phyloP scores from a whole-genome alignment of 192 early-diverging fungal genomes.

The Linnemannia elongata region DNA sequence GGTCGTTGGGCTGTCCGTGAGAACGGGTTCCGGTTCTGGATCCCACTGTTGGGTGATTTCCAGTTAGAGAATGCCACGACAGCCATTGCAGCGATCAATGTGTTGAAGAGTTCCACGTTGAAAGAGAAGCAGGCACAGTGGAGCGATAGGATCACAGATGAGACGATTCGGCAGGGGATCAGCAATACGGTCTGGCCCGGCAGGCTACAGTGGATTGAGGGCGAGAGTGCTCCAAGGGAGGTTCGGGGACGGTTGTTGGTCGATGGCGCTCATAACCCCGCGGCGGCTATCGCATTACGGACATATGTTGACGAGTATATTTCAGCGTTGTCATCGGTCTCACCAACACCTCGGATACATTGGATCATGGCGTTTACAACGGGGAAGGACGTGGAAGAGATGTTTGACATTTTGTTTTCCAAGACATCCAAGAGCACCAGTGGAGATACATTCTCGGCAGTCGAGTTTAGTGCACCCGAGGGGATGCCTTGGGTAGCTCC shows the following conservation, averaged over 20 bases:
- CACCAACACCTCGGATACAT: slow-evolving; percentile 55
- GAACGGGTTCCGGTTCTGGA: slow-evolving; percentile 55
- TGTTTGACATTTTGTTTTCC: slow-evolving; percentile 71
- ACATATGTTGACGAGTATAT: slow-evolving; percentile 70
- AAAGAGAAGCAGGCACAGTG: slow-evolving; percentile 28
- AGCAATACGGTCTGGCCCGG: slow-evolving; percentile 83
- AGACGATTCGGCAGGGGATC: slow-evolving; percentile 75
- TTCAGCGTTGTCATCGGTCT: background rate
- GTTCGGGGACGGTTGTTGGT: slow-evolving; percentile 72
- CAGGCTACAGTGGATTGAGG: slow-evolving; percentile 78
- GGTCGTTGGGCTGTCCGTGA: slow-evolving; percentile 33
- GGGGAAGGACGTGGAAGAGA: slow-evolving; percentile 74
- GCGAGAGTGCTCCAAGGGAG: slow-evolving; percentile 12
- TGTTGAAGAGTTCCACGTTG: slow-evolving; percentile 42
- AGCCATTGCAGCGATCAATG: slow-evolving; percentile 73
- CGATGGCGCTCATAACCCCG: slow-evolving; percentile 94
- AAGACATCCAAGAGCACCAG: background rate
- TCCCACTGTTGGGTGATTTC: slow-evolving; percentile 80
- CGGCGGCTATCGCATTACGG: slow-evolving; percentile 75
- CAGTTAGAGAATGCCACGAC: slow-evolving; percentile 87
- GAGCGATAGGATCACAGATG: slow-evolving; percentile 60
- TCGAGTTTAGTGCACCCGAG: slow-evolving; percentile 80
- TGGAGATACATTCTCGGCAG: slow-evolving; percentile 73
- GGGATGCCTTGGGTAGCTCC: slow-evolving; percentile 91
- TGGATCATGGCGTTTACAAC: slow-evolving; percentile 86